phyloP scores from a whole-genome alignment of 805 yeast genomes.

The Monosporozyma solicola region DNA sequence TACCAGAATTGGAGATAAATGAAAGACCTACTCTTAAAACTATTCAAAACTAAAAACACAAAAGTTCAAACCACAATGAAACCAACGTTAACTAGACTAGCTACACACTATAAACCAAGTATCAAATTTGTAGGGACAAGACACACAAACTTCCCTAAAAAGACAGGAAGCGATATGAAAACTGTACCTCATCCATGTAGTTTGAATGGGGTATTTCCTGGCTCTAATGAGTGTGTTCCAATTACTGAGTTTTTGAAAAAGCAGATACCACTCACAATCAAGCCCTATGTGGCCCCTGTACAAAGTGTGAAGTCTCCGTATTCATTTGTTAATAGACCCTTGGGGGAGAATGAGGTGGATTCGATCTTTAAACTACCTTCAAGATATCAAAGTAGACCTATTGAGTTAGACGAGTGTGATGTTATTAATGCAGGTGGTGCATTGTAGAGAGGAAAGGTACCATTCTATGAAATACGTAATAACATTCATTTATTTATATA shows the following conservation, averaged over 20 bases:
- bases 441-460: slow-evolving; percentile 1
- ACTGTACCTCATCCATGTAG: slow-evolving; percentile 24
- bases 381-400: slow-evolving; percentile 59
- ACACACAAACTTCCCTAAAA: slow-evolving; percentile 35
- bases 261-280: slow-evolving; percentile 34
- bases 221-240: slow-evolving; percentile 20
- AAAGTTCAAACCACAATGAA: slow-evolving; percentile 3
- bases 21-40: background rate
- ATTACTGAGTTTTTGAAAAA: slow-evolving; percentile 17
- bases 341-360: slow-evolving; percentile 32
- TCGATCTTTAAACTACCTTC: slow-evolving; percentile 61
- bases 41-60: background rate
- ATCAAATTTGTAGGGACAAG: slow-evolving; percentile 86
- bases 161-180: slow-evolving; percentile 8
- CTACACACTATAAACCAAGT: slow-evolving; percentile 45
- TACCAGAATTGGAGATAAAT: background rate
- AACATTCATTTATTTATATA: background rate
- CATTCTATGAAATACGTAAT: background rate
- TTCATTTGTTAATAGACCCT: slow-evolving; percentile 26
- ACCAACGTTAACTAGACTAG: slow-evolving; percentile 16
- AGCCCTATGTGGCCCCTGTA: slow-evolving; percentile 21
- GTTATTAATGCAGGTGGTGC: slow-evolving; percentile 82
- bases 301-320: background rate
- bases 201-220: slow-evolving; percentile 22
- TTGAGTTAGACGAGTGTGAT: slow-evolving; percentile 65